Conservation (phyloP, 169 alveolate species). For the Plasmodium adleri region DNA sequence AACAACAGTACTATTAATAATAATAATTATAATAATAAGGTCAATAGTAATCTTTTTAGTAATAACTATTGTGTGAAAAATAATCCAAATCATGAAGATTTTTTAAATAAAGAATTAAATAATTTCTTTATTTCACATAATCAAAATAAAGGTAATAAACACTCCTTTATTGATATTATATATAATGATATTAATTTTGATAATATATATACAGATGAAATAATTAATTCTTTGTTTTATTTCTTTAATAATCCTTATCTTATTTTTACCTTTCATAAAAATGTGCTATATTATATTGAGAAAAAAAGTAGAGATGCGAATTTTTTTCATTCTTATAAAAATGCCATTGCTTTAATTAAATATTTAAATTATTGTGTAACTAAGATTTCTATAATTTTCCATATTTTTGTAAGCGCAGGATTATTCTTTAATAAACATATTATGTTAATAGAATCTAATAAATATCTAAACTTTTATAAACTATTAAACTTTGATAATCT, state of each 20-base stretch:
- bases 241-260: conserved; percentile 67
- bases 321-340: conserved; percentile 23
- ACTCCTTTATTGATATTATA: conserved; percentile 53
- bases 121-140: conserved; percentile 57
- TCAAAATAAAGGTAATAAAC: conserved; percentile 16
- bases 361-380: conserved; percentile 58
- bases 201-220: conserved; percentile 51
- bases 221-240: conserved; percentile 61
- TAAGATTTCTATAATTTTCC: conserved; percentile 25
- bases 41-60: neutral
- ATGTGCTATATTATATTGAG: conserved; percentile 65
- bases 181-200: conserved; percentile 16
- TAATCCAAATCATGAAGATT: conserved; percentile 52
- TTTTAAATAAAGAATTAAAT: conserved; percentile 58
- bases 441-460: conserved; percentile 29
- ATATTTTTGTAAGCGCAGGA: conserved; percentile 41
- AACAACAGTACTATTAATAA: neutral
- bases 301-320: conserved; percentile 39
- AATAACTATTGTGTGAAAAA: neutral
- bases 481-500: conserved; percentile 31
- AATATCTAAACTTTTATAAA: conserved; percentile 57
- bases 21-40: neutral
- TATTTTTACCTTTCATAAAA: conserved; percentile 61
- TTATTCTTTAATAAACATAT: conserved; percentile 57
- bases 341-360: conserved; percentile 38